Base-by-base conservation (phyloP, 352 stramenopile genomes). In the Phytophthora meadii region DNA sequence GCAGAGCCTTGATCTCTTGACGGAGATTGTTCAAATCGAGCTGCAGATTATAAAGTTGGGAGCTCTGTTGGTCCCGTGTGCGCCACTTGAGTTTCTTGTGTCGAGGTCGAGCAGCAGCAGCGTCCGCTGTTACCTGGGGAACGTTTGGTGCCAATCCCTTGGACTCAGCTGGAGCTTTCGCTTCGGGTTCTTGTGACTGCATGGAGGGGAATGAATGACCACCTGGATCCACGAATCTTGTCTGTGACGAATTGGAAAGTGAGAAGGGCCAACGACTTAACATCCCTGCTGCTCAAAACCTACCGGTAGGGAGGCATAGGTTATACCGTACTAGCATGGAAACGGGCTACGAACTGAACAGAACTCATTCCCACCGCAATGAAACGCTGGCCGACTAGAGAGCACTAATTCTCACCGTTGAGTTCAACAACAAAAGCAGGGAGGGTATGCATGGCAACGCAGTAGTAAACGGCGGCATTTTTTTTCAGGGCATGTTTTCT, bases 1-100 rank as follows among this genome's bases (percentile, higher is more conserved):
- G 30, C 17, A 89, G 53, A 4, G 64, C 42, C 30, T 77, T 69
- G 68, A 89, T 74, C 48, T 89, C 70, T 49, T 83, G 76, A 19
- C 71, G 77, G 12, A 89, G 30, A 34, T 70, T 61, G 19, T 81
- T 62, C 12, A 89, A 64, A 27, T 89, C 80, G 4, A 89, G 70
- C 59, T 87, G 72, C 32, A 87, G 61, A 47, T 87, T 89, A 70
- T 88, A 88, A 12, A 88, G 68, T 51, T 65, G 61, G 45, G 79
- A 88, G 61, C 72, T 88, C 49, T 86, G 72, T 40, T 76, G 70
- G 61, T 88, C 79, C 12, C 79, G 74, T 32, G 77, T 83, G 41
- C 79, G 77, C 79, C 79, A 88, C 52, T 86, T 84, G 46, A 88
- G 74, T 61, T 85, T 84, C 49, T 66, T 76, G 1, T 34, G 32